Base-by-base conservation (phyloP, 2,329 filamentous ascomycete genomes). In the Penicillium polonicum region DNA sequence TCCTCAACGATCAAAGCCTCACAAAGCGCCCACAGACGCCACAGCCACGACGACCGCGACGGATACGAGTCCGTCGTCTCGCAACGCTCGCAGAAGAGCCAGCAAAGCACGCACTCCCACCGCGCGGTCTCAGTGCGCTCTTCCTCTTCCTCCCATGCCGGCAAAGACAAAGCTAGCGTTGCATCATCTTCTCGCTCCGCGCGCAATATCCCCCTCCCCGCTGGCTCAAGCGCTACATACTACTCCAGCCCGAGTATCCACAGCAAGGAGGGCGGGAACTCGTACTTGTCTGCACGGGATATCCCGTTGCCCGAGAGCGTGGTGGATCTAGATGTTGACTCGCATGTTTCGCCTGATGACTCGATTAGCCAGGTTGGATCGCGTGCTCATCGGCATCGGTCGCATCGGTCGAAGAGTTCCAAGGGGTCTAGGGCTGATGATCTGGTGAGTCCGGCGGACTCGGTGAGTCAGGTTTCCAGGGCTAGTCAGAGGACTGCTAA, bases 331-430 rank as follows among this genome's bases (percentile, higher is more conserved):
- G 72, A 75, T 35, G 69, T 73, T 12, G 70, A 78, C 50, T 76
- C 75, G 15, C 86, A 92, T 19, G 79, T 99, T 64, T 89, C 88
- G 0, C 87, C 91, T 9, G 83, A 89, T 55, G 92, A 97, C 74
- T 95, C 91, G 0, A 85, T 92, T 59, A 86, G 87, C 63, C 89
- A 91, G 48, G 81, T 92, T 27, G 73, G 69, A 23, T 71, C 69
- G n/a, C 45, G 5, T 35, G 59, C 62, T 19, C 61, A 72, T 54
- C 69, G 60, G 17, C 64, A 67, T 43, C 64, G 63, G 35, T 66
- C 70, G 9, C 63, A 70, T 39, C 64, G 66, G 52, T 72, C 70
- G 2, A 72, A 66, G 57, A 59, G 59, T 12, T 70, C 70, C 4
- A 74, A 71, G 58, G 74, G 73, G 6, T 42, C 42, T 29, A 44